A percentile compares a stretch with the other conserved stretches of the same genome.
These are phyloP conservation scores for Phytophthora hybrid DNA, from an alignment of 352 stramenopile genomes.

Conservation along the genomic window DNA sequence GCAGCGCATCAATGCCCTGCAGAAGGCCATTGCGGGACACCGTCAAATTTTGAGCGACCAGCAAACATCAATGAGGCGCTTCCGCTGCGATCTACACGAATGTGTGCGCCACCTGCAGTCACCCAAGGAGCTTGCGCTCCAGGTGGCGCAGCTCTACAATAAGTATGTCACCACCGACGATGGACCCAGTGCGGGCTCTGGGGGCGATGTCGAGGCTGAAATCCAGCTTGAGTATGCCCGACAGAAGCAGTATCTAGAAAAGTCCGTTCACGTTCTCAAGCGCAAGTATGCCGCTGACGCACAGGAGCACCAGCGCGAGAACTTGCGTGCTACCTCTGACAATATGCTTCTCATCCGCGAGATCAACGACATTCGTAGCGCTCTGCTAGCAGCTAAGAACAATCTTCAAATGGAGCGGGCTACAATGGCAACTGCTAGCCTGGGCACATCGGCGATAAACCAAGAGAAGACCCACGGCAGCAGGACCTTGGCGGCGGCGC, in stretches of 20 bases:
- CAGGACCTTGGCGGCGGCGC: conserved; percentile 24
- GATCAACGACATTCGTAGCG: conserved; percentile 92
- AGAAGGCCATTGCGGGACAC: conserved; percentile 78
- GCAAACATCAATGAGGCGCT: conserved; percentile 73
- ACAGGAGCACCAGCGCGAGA: conserved; percentile 66
- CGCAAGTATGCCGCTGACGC: conserved; percentile 86
- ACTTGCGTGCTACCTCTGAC: conserved; percentile 76
- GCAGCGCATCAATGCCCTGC: conserved; percentile 86
- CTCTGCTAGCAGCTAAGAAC: conserved; percentile 77
- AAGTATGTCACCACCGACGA: conserved; percentile 70
- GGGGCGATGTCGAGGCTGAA: conserved; percentile 67
- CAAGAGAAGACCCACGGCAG: conserved; percentile 27
- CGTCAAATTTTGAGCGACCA: conserved; percentile 69
- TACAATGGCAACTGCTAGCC: conserved; percentile 37
- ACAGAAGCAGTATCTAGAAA: conserved; percentile 94
- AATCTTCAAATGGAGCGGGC: conserved; percentile 84
- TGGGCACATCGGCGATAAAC: conserved; percentile 34
- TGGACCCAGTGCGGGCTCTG: conserved; percentile 20
- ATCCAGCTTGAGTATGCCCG: conserved; percentile 91
- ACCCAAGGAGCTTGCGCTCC: conserved; percentile 75
- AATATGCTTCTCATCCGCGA: conserved; percentile 93
- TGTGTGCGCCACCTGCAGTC: conserved; percentile 83
- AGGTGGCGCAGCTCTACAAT: conserved; percentile 79
- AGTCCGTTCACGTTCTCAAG: conserved; percentile 91
- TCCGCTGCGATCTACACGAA: conserved; percentile 88